Percentiles rank a stretch among this genome's conserved stretches.
Evolutionary conservation across 441 rosid species (phyloP).

Genomic region (Raphanus hybrid): DNA sequence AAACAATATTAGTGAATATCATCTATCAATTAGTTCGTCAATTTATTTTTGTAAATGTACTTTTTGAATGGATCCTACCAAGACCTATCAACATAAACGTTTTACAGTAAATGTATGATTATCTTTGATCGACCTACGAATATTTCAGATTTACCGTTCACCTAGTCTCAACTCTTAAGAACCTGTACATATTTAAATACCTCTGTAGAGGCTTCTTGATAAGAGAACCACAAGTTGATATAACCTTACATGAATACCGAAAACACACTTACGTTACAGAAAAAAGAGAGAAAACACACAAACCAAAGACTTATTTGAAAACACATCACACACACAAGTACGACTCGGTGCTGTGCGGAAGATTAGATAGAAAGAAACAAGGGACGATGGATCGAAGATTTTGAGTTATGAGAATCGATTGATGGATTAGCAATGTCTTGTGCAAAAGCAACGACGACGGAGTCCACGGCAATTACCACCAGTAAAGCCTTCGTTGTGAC

Average conservation of each 20-base stretch:
- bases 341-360: slow-evolving; percentile 22
- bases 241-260: slow-evolving; percentile 7
- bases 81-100: no score
- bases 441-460: slow-evolving; percentile 25
- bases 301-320: slow-evolving; percentile 30
- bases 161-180: neutral
- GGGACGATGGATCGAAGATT: slow-evolving; percentile 1
- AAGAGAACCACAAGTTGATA: neutral
- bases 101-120: neutral
- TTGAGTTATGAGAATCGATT: no score
- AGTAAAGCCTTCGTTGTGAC: slow-evolving; percentile 7
- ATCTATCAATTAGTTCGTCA: no score
- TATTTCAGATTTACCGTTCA: neutral
- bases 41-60: no score
- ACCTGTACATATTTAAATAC: neutral
- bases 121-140: neutral
- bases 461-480: slow-evolving; percentile 11
- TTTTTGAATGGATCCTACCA: no score
- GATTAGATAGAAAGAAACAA: slow-evolving; percentile 6
- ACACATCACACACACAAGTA: slow-evolving; percentile 27
- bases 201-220: neutral
- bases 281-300: neutral
- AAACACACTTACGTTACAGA: slow-evolving; percentile 14
- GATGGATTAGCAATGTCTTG: slow-evolving; percentile 17
- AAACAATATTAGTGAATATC: no score